Evolutionary conservation across 805 yeast species (phyloP), one percentile per base, ranked within the genome.

Genomic region (Metschnikowia reukaufii): DNA sequence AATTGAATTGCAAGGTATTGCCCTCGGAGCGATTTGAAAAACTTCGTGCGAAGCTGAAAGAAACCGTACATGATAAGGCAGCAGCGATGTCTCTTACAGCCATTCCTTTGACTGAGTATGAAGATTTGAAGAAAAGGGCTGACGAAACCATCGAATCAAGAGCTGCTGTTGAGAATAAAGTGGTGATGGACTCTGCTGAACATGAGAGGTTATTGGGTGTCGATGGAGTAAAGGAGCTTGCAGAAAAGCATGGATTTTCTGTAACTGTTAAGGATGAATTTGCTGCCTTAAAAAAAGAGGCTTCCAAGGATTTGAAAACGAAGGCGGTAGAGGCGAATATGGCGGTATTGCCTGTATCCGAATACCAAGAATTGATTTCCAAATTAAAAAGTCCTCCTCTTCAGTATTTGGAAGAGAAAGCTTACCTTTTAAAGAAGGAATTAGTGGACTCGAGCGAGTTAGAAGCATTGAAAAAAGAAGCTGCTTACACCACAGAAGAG

Each of bases 21-120:
- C 17, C 42, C 2, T 25, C 37, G 3, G 33, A 34, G 2, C 44
- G 45, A 17, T 54, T 23, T 15, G 45, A 43, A 3, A 37, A 44
- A 6, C 39, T 55, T 15, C 36, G 32, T 15, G 27, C 27, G 8
- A 33, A 39, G 10, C 49, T 42, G 50, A 33, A 42, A n/a, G 45
- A 44, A 30, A 41, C 51, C n/a, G 45, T 53, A 7, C 42, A 42
- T 18, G 57, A 53, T 3, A 53, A 47, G 32, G 56, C 56, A 2
- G 18, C 17, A 30, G 41, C 42, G 2, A 20, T 42, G 35, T 52
- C 56, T 1, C 29, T 53, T 35, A 41, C 43, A 20, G 56, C 50
- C 2, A 37, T 53, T 10, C 54, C 54, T 2, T 31, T 33, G 4
- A 2, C 42, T 8, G 57, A 54, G 21, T 44, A 37, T 19, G 13